These are phyloP conservation scores for Hyaloscypha finlandica DNA, from an alignment of 495 filamentous ascomycete species.

Conservation along the genomic window DNA sequence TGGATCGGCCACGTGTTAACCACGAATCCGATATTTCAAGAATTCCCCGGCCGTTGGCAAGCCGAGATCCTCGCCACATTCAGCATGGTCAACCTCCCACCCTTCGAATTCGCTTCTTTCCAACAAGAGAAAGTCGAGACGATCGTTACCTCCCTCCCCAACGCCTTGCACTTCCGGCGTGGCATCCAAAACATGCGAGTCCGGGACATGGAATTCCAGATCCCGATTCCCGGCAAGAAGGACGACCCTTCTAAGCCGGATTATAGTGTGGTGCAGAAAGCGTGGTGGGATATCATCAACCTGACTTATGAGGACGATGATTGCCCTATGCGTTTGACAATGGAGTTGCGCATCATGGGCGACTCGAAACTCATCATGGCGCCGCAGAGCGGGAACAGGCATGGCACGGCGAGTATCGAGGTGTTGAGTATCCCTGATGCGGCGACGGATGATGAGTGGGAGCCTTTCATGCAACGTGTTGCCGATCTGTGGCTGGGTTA, in stretches of 20 bases:
- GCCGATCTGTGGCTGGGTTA: conserved; percentile 50
- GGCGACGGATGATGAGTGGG: conserved; percentile 46
- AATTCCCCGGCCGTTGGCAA: conserved; percentile 48
- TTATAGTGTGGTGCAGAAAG: conserved; percentile 44
- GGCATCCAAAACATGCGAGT: conserved; percentile 56
- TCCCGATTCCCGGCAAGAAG: conserved; percentile 43
- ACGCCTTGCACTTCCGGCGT: conserved; percentile 55
- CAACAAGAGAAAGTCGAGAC: conserved; percentile 6
- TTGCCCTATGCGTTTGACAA: conserved; percentile 50
- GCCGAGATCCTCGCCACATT: conserved; percentile 42
- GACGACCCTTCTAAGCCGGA: conserved; percentile 42
- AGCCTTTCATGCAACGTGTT: conserved; percentile 46
- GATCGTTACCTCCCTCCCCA: conserved; percentile 47
- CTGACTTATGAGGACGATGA: conserved; percentile 44
- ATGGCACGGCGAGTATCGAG: conserved; percentile 52
- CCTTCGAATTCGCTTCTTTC: conserved; percentile 34
- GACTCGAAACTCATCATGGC: conserved; percentile 53
- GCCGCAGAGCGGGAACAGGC: conserved; percentile 48
- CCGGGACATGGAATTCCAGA: conserved; percentile 51
- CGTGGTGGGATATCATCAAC: conserved; percentile 57
- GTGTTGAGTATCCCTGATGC: conserved; percentile 47
- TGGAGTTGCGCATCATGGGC: conserved; percentile 56
- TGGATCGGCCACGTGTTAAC: conserved; percentile 47
- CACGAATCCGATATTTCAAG: conserved; percentile 40
- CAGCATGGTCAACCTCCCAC: conserved; percentile 46